Evolutionary conservation across 192 early-diverging fungal genomes (phyloP), one percentile per base, ranked within the genome.

Genomic region (Coemansia sp.): DNA sequence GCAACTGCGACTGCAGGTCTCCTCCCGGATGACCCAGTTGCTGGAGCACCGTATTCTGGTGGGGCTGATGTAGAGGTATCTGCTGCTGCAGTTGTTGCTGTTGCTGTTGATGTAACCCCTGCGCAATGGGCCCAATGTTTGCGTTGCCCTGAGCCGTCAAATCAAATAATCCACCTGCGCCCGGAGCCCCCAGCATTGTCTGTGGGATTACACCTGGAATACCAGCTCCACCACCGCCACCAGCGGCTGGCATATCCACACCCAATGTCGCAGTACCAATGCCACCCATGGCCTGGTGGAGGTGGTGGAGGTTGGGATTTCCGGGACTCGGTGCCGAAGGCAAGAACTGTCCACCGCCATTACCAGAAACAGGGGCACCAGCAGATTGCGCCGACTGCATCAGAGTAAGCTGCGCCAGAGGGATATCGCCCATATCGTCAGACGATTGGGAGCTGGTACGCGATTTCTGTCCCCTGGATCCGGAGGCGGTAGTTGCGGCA

Each of bases 401-500:
- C 22, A 74, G 62, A 3, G 72, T 69, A 21, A 80, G 52, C n/a
- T 80, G 77, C 9, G 77, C 77, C 51, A 80, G 22, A 11, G 77
- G 77, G 19, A 80, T 74, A 46, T 80, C 77, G 56, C 77, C 77
- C 77, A 80, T 72, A 3, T 80, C 77, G 40, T 74, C 72, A 0
- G 77, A 80, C 2, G 77, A 80, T 66, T 67, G 68, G 22, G 77
- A 80, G 62, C 57, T 71, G 37, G 65, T 48, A 12, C 74, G 52
- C 26, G 74, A 71, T 41, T 76, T 76, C 11, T 37, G 32, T 16
- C 26, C 22, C 10, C 61, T n/a, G 26, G 2, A 16, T 9, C 57
- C 57, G 36, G 16, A 59, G 39, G 16, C 21, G 7, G 26, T 22
- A 26, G 36, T 58, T 37, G 56, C 37, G 8, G 8, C 15, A 15